Evolutionary conservation across 345 rosid genomes (phyloP).

Genomic region (Moricandia arvensis): DNA sequence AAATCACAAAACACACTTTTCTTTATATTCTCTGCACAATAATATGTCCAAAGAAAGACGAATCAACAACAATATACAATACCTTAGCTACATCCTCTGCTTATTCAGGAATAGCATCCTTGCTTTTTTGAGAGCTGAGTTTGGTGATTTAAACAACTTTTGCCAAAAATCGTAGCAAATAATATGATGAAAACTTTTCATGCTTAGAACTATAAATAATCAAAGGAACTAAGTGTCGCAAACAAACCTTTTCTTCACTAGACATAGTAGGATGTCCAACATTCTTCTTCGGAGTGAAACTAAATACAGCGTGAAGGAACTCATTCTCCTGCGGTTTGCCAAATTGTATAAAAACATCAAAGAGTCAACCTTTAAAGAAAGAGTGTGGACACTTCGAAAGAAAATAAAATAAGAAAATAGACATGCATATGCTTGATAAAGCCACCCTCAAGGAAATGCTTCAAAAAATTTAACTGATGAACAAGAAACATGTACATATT

Average conservation of each 20-base stretch:
- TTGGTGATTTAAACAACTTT: conserved; percentile 77
- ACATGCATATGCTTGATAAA: conserved; percentile 97
- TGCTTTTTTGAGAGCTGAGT: conserved; percentile 72
- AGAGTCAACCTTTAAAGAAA: neutral
- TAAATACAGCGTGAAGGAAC: conserved; percentile 72
- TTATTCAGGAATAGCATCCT: conserved; percentile 75
- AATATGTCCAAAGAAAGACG: neutral
- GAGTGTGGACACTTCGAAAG: neutral
- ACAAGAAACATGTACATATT: conserved; percentile 1
- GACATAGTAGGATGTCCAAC: conserved; percentile 44
- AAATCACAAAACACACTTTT: neutral
- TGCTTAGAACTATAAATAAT: neutral
- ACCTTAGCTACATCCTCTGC: conserved; percentile 86
- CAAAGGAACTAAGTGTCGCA: neutral
- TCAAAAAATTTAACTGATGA: conserved; percentile 72
- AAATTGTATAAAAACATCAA: neutral
- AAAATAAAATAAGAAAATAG: conserved; percentile 17
- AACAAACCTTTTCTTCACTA: conserved; percentile 56
- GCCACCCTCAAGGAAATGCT: conserved; percentile 87
- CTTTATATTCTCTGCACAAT: neutral
- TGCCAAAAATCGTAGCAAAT: conserved; percentile 36
- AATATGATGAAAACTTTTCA: neutral
- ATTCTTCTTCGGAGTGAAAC: conserved; percentile 64
- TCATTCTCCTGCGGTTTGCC: conserved; percentile 65
- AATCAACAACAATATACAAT: neutral